Conservation (phyloP, 164 flowering plant genomes). For the Amborella trichopoda region DNA sequence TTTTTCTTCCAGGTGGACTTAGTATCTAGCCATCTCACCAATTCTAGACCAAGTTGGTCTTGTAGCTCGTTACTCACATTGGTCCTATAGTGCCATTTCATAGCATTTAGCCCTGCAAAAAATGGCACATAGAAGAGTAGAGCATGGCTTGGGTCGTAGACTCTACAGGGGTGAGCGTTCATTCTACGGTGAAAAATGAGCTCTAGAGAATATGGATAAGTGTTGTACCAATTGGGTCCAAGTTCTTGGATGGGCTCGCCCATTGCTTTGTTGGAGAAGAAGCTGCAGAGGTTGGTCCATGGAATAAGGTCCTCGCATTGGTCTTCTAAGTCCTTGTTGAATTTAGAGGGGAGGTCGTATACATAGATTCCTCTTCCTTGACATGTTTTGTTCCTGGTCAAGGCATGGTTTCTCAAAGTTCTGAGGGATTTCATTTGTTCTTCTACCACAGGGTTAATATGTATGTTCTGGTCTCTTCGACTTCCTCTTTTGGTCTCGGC, state of each 20-base stretch:
- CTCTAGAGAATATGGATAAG: slow-evolving; percentile 67
- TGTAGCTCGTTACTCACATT: slow-evolving; percentile 36
- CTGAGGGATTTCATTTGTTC: background rate
- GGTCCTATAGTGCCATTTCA: slow-evolving; percentile 66
- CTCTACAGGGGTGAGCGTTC: slow-evolving; percentile 62
- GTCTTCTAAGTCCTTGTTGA: slow-evolving; percentile 48
- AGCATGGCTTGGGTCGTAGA: slow-evolving; percentile 33
- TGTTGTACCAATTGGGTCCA: slow-evolving; percentile 53
- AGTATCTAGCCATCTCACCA: slow-evolving; percentile 44
- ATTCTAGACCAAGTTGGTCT: slow-evolving; percentile 36
- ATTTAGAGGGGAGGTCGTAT: slow-evolving; percentile 61
- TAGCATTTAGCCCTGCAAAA: slow-evolving; percentile 54
- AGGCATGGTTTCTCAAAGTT: background rate
- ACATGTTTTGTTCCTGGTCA: slow-evolving; percentile 12
- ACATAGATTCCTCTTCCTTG: slow-evolving; percentile 51
- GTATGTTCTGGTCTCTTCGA: background rate
- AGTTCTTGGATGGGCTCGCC: slow-evolving; percentile 43
- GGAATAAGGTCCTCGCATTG: slow-evolving; percentile 49
- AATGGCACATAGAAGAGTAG: slow-evolving; percentile 78
- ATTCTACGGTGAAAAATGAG: slow-evolving; percentile 57
- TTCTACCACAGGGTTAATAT: background rate
- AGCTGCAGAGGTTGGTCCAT: slow-evolving; percentile 44
- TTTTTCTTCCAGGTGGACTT: slow-evolving; percentile 36
- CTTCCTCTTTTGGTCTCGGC: background rate
- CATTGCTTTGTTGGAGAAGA: slow-evolving; percentile 37